A percentile compares a stretch with the other conserved stretches of the same genome.
phyloP scores from a whole-genome alignment of 2,329 filamentous ascomycete species.

The Talaromyces islandicus region DNA sequence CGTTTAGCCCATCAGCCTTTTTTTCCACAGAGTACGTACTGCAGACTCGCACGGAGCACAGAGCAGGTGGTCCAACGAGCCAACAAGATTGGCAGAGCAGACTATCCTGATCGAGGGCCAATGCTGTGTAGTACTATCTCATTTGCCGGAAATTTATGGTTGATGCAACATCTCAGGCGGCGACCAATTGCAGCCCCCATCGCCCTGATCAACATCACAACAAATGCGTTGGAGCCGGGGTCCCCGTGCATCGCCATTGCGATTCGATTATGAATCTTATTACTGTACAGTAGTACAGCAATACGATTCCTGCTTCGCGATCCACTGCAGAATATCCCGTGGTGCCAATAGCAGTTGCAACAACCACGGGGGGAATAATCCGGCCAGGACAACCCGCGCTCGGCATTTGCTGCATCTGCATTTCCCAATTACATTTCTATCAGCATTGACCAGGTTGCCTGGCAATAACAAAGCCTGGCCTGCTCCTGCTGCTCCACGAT shows the following conservation, averaged over 20 bases:
- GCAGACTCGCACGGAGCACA: too few relatives aligned
- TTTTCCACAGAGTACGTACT: background rate
- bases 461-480: background rate
- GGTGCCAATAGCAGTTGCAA: too few relatives aligned
- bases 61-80: background rate
- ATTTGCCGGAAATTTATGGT: background rate
- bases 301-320: background rate
- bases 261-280: too few relatives aligned
- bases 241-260: background rate
- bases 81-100: background rate
- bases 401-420: background rate
- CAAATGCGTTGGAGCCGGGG: background rate
- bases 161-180: background rate
- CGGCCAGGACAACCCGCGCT: background rate
- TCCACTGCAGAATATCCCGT: background rate
- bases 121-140: background rate
- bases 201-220: background rate
- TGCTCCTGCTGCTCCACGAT: background rate
- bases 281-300: too few relatives aligned
- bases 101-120: too few relatives aligned
- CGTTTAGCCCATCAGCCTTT: background rate
- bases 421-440: background rate
- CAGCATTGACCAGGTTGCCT: background rate
- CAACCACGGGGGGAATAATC: background rate
- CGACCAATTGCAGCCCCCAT: background rate